These are phyloP conservation scores for Phytomonas sp. DNA, from an alignment of 208 protist species.

Conservation along the genomic window DNA sequence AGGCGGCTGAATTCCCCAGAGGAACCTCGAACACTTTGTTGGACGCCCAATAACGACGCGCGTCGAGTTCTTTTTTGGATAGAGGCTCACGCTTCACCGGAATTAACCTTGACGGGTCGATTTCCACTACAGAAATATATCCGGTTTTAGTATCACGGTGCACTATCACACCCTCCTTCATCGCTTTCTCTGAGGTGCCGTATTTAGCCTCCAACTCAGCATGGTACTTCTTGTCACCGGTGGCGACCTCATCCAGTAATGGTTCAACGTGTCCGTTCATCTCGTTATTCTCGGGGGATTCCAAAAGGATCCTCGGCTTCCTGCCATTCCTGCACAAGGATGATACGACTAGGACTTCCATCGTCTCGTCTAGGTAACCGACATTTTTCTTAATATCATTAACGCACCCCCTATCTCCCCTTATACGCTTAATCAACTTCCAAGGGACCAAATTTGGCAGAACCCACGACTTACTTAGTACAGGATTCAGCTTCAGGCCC, in stretches of 20 bases:
- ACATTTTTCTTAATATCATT: conserved; percentile 10
- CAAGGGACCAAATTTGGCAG: conserved; percentile 29
- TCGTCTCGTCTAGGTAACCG: conserved; percentile 26
- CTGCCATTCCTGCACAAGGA: conserved; percentile 22
- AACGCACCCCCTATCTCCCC: conserved; percentile 27
- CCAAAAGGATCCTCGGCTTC: conserved; percentile 27
- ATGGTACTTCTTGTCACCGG: conserved; percentile 24
- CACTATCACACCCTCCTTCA: conserved; percentile 22
- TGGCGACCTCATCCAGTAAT: conserved; percentile 15
- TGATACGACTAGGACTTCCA: conserved; percentile 30
- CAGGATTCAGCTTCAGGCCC: conserved; percentile 21
- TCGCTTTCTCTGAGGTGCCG: conserved; percentile 18
- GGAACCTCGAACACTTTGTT: conserved; percentile 27
- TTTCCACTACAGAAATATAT: conserved; percentile 30
- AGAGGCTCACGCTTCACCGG: conserved; percentile 11
- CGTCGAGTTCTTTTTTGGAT: conserved; percentile 13
- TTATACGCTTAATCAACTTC: conserved; percentile 34
- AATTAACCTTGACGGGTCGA: conserved; percentile 18
- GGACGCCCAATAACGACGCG: conserved; percentile 21
- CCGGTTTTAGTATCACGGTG: conserved; percentile 17
- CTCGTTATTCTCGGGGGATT: conserved; percentile 39
- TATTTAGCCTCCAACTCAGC: conserved; percentile 25
- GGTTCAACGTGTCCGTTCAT: conserved; percentile 15
- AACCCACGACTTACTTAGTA: conserved; percentile 25
- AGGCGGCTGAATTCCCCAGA: conserved; percentile 29